Conservation (phyloP, 2,329 filamentous ascomycete genomes). For the Endothia cerciana region DNA sequence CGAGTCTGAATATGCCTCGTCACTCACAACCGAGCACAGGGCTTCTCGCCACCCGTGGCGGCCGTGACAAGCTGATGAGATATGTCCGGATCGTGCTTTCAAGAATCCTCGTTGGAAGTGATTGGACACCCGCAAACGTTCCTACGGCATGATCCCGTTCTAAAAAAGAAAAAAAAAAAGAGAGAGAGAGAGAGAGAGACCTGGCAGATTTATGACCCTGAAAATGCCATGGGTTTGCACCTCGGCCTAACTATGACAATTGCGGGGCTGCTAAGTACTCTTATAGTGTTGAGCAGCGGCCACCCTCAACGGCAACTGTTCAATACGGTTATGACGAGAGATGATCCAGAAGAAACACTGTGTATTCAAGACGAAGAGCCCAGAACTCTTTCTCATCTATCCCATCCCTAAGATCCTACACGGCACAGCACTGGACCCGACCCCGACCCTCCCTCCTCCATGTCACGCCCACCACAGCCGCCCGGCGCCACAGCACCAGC, state of each 20-base stretch:
- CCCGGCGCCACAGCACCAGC: conserved; percentile 29
- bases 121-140: no score
- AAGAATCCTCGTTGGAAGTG: no score
- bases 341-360: no score
- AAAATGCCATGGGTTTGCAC: neutral
- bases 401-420: neutral
- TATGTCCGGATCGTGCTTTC: no score
- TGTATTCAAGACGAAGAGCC: neutral
- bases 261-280: conserved; percentile 7
- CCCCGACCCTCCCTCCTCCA: neutral
- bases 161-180: neutral
- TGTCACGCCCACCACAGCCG: conserved; percentile 24
- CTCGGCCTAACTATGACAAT: conserved; percentile 11
- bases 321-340: neutral
- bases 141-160: no score
- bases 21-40: neutral
- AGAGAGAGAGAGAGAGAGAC: neutral
- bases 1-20: neutral
- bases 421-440: no score
- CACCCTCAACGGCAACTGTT: conserved; percentile 4
- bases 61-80: no score
- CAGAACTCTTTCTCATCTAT: no score
- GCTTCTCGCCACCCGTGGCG: no score
- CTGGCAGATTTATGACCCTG: neutral
- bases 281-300: neutral